phyloP scores from a whole-genome alignment of 1,139 yeast species.

The Blastobotrys buckinghamii region DNA sequence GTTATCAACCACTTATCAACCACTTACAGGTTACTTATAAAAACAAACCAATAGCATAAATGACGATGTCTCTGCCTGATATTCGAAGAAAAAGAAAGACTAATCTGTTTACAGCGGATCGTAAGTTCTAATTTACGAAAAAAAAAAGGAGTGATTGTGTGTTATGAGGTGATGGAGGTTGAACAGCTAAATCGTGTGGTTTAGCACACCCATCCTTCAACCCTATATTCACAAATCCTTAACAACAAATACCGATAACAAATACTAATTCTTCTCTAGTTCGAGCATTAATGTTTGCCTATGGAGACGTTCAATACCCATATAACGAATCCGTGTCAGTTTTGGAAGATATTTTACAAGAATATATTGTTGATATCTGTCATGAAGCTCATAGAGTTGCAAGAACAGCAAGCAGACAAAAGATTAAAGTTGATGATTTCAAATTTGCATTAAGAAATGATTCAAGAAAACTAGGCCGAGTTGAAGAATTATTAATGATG shows the following conservation, averaged over 20 bases:
- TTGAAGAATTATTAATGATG: conserved; percentile 69
- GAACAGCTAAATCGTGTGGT: background rate
- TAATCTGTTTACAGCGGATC: conserved; percentile 36
- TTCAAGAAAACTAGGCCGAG: conserved; percentile 75
- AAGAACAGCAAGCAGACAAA: conserved; percentile 51
- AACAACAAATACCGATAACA: no score
- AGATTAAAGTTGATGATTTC: conserved; percentile 82
- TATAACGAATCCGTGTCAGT: conserved; percentile 70
- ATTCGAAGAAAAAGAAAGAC: conserved; percentile 20
- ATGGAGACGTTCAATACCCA: conserved; percentile 81
- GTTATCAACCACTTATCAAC: no score
- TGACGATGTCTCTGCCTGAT: conserved; percentile 5
- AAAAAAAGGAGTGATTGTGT: no score
- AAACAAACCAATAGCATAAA: background rate
- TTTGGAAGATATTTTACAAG: conserved; percentile 77
- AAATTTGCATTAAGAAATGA: conserved; percentile 80
- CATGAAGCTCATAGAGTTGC: conserved; percentile 53
- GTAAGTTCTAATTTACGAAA: no score
- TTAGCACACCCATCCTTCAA: no score
- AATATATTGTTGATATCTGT: conserved; percentile 67
- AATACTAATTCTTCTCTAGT: conserved; percentile 29
- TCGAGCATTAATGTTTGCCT: conserved; percentile 70
- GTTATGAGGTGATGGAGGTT: no score
- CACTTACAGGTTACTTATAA: no score
- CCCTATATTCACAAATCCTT: background rate